Evolutionary conservation across 345 rosid genomes (phyloP).

Genomic region (Populus euphratica): DNA sequence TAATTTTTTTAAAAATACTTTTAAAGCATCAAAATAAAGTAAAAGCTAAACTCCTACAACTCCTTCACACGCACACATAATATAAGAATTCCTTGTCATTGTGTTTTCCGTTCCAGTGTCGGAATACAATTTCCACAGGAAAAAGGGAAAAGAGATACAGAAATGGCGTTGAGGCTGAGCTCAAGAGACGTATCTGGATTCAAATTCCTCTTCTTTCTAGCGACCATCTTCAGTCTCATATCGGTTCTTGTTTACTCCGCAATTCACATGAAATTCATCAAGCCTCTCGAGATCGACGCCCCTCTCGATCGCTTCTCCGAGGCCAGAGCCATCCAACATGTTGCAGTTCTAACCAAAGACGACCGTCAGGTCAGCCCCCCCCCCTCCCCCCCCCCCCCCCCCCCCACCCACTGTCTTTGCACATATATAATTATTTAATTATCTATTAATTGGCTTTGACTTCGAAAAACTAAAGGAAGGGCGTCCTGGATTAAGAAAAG

Average conservation of each 20-base stretch:
- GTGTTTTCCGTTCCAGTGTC: not conserved
- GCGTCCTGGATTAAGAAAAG: conserved; percentile 74
- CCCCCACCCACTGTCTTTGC: not conserved
- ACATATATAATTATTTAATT: not conserved
- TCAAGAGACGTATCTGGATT: conserved; percentile 58
- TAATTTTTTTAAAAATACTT: too few species aligned
- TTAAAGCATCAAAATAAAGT: too few species aligned
- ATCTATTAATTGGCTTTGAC: not conserved
- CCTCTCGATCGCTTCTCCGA: conserved; percentile 92
- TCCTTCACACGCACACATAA: not conserved
- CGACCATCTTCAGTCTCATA: conserved; percentile 61
- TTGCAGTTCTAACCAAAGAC: conserved; percentile 63
- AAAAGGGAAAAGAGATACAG: not conserved
- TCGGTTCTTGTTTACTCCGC: conserved; percentile 50
- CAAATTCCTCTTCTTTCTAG: conserved; percentile 53
- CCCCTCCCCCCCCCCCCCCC: not conserved
- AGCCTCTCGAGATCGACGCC: conserved; percentile 69
- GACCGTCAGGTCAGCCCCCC: conserved; percentile 68
- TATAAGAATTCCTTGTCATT: too few species aligned
- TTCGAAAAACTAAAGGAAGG: conserved; percentile 61
- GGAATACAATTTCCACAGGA: not conserved
- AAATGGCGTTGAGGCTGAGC: conserved; percentile 52
- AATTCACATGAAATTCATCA: conserved; percentile 56
- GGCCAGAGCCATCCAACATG: conserved; percentile 83
- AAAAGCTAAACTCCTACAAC: not conserved